Conservation (phyloP, 441 rosid genomes). For the Cnidoscolus chayamansa region DNA sequence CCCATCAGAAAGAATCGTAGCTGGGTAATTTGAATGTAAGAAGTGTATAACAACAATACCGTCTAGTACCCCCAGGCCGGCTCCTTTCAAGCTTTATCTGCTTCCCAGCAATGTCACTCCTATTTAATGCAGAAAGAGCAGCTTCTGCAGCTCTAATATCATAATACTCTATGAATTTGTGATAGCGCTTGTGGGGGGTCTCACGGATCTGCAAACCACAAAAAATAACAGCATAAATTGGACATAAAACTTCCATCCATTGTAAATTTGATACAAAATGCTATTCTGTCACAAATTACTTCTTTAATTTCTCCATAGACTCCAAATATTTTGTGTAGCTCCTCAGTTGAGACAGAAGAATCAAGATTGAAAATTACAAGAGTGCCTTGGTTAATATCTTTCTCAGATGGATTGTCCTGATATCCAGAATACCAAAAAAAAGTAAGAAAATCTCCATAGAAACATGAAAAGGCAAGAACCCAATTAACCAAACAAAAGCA, state of each 20-base stretch:
- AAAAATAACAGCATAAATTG: slow-evolving; percentile 7
- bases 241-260: neutral
- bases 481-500: slow-evolving; percentile 11
- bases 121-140: slow-evolving; percentile 46
- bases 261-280: slow-evolving; percentile 18
- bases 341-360: slow-evolving; percentile 52
- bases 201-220: slow-evolving; percentile 46
- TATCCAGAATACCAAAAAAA: slow-evolving; percentile 16
- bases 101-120: slow-evolving; percentile 53
- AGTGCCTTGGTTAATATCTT: slow-evolving; percentile 53
- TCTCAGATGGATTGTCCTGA: slow-evolving; percentile 52
- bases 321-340: slow-evolving; percentile 54
- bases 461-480: slow-evolving; percentile 6
- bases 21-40: neutral
- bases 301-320: slow-evolving; percentile 59
- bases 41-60: slow-evolving; percentile 25
- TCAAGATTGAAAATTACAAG: slow-evolving; percentile 52
- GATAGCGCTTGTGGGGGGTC: slow-evolving; percentile 39
- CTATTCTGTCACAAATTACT: slow-evolving; percentile 28
- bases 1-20: slow-evolving; percentile 6
- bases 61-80: slow-evolving; percentile 37
- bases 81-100: slow-evolving; percentile 53
- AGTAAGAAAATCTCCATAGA: slow-evolving; percentile 11
- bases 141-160: slow-evolving; percentile 64
- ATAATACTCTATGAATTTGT: slow-evolving; percentile 50